Percentiles rank a stretch among this genome's conserved stretches.
These are phyloP conservation scores for Chaetothyriales sp. DNA, from an alignment of 2,329 filamentous ascomycete genomes.

Conservation along the genomic window DNA sequence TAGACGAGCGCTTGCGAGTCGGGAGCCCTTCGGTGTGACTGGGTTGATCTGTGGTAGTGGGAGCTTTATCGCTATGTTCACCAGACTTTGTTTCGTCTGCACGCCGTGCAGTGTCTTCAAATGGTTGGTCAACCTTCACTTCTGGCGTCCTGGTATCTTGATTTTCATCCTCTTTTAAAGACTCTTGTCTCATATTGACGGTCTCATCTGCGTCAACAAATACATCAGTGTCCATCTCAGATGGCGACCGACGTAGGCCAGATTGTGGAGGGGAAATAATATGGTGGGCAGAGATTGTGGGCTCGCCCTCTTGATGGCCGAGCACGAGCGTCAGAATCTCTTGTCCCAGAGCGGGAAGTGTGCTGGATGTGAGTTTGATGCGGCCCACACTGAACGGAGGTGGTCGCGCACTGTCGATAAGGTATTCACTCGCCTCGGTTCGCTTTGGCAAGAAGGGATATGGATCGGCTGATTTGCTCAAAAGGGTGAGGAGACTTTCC, in stretches of 20 bases:
- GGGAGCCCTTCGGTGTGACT: slow-evolving; percentile 15
- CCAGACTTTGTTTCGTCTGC: neutral
- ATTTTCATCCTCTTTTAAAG: neutral
- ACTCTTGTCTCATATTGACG: neutral
- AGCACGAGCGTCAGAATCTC: slow-evolving; percentile 32
- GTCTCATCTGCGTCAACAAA: neutral
- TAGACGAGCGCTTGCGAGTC: slow-evolving; percentile 47
- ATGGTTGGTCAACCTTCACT: neutral
- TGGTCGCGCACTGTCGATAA: slow-evolving; percentile 22
- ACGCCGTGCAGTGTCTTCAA: neutral
- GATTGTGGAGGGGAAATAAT: neutral
- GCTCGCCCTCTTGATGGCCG: slow-evolving; percentile 26
- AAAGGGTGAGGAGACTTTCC: slow-evolving; percentile 37
- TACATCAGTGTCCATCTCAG: neutral
- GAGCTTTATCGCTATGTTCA: neutral
- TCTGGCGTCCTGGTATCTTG: neutral
- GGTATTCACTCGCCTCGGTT: slow-evolving; percentile 20
- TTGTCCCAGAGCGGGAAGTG: slow-evolving; percentile 38
- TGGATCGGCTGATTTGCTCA: slow-evolving; percentile 42
- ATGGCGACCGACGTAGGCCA: neutral
- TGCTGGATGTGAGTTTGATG: slow-evolving; percentile 25
- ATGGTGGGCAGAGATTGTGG: neutral
- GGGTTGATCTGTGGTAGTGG: neutral
- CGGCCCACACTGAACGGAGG: slow-evolving; percentile 26
- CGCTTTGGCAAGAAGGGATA: slow-evolving; percentile 35